phyloP scores from a whole-genome alignment of 495 filamentous ascomycete species.

The Penicillium samsonianum region DNA sequence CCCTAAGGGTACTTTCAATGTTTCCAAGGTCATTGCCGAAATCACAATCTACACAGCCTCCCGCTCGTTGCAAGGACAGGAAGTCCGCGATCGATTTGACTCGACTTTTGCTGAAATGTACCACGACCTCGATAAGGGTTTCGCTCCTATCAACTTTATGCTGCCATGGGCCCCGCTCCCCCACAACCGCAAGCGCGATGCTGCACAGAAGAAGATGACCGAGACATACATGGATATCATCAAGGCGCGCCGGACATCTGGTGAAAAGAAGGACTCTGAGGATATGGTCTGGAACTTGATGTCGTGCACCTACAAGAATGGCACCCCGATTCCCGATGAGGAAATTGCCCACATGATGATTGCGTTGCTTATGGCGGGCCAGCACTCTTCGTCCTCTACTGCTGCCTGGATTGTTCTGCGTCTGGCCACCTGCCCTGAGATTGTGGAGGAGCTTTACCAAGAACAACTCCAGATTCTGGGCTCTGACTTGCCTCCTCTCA shows the following conservation, averaged over 20 bases:
- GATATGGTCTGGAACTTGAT: slow-evolving; percentile 74
- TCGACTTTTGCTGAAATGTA: slow-evolving; percentile 63
- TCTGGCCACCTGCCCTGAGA: slow-evolving; percentile 55
- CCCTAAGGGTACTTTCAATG: slow-evolving; percentile 50
- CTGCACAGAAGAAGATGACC: slow-evolving; percentile 58
- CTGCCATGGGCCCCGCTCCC: slow-evolving; percentile 63
- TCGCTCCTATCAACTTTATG: slow-evolving; percentile 67
- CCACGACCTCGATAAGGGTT: slow-evolving; percentile 67
- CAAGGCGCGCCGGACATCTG: slow-evolving; percentile 49
- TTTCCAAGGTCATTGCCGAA: slow-evolving; percentile 57
- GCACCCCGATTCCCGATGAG: slow-evolving; percentile 58
- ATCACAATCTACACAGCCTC: slow-evolving; percentile 69
- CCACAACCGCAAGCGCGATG: slow-evolving; percentile 61
- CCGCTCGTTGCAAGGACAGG: slow-evolving; percentile 63
- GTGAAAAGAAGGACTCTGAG: slow-evolving; percentile 53
- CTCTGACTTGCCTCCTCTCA: slow-evolving; percentile 51
- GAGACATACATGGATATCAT: slow-evolving; percentile 63
- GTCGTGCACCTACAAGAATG: slow-evolving; percentile 63
- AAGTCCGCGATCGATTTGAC: slow-evolving; percentile 62
- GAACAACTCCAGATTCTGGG: slow-evolving; percentile 57
- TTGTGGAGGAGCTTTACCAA: slow-evolving; percentile 58
- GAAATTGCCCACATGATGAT: slow-evolving; percentile 72
- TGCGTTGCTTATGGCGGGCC: slow-evolving; percentile 65
- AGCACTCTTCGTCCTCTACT: slow-evolving; percentile 63
- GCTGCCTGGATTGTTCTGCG: slow-evolving; percentile 62